phyloP scores from a whole-genome alignment of 176 grass and related monocot genomes.

The Oryza australiensis region DNA sequence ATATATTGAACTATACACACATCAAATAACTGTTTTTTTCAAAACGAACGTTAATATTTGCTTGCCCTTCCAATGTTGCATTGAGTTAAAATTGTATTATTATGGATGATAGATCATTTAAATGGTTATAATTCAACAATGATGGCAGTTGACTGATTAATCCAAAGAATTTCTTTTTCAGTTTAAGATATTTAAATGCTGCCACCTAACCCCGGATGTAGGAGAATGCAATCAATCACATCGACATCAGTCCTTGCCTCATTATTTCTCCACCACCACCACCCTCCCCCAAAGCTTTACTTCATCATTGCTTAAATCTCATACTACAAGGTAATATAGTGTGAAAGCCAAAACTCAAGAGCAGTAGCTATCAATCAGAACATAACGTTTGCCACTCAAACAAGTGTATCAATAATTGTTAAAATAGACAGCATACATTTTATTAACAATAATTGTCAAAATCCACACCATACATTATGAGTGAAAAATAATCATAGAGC shows the following conservation, averaged over 20 bases:
- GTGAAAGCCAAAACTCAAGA: constrained; percentile 17
- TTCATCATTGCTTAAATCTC: constrained; percentile 29
- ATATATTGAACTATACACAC: not conserved
- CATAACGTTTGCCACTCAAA: constrained; percentile 19
- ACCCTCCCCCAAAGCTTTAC: constrained; percentile 29
- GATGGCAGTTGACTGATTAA: constrained; percentile 26
- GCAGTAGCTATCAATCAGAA: constrained; percentile 32
- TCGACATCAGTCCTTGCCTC: constrained; percentile 25
- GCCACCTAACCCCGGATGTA: constrained; percentile 2
- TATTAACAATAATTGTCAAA: constrained; percentile 14
- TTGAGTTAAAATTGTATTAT: not conserved
- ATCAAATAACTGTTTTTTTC: not conserved
- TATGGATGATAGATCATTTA: not conserved
- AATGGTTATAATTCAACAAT: not conserved
- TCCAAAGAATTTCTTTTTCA: constrained; percentile 6
- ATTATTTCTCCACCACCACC: constrained; percentile 21
- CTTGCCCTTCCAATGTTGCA: not conserved
- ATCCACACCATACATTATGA: not conserved
- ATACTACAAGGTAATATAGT: constrained; percentile 6
- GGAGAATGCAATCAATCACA: constrained; percentile 40
- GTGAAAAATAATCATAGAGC: constrained; percentile 22
- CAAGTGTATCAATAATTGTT: constrained; percentile 14
- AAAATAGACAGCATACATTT: constrained; percentile 13
- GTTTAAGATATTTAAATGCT: constrained; percentile 6
- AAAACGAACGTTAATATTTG: not conserved